Evolutionary conservation across 2,329 filamentous ascomycete genomes (phyloP), one percentile per base, ranked within the genome.

Genomic region (Alternaria sp.): DNA sequence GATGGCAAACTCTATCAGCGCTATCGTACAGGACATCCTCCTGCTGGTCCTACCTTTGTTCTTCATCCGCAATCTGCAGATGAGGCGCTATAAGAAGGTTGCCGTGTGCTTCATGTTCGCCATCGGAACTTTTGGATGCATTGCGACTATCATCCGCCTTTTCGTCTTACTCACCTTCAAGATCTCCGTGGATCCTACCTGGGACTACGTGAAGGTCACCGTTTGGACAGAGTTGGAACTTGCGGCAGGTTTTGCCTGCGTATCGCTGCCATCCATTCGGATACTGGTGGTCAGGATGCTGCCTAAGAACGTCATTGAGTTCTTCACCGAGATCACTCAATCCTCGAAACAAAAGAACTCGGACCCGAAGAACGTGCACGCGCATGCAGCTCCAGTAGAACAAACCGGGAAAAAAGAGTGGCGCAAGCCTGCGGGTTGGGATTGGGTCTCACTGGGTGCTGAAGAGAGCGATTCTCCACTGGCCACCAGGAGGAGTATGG

Each of bases 181-280:
- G 12, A 69, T 72, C 12, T 72, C 68, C 2, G 61, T 72, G 19
- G 73, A 76, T 19, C 69, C 72, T 19, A 76, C 74, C 3, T 76
- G 70, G 72, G 69, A 74, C 47, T 75, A 75, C 36, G 66, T 69
- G 0, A 59, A 68, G 6, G 61, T 71, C 8, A 67, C 65, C 1
- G 65, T 74, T 5, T 76, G 73, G 72, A 75, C 74, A 5, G 72
- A 66, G 11, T 55, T 74, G 3, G 74, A 76, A 45, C 70, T 75
- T 11, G 68, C 63, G 4, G 62, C 71, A 28, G 67, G 68, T 1
- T 71, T 73, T 9, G 56, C 69, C 4, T 75, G 72, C 46, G 68
- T 72, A 26, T 74, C 67, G 4, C 64, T 75, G 3, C 73, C 74
- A 2, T 64, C 74, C 2, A 64, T 73, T 7, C 72, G 74, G 3